Conservation (phyloP, 108 stramenopile genomes). For the Stephanodiscus triporus region DNA sequence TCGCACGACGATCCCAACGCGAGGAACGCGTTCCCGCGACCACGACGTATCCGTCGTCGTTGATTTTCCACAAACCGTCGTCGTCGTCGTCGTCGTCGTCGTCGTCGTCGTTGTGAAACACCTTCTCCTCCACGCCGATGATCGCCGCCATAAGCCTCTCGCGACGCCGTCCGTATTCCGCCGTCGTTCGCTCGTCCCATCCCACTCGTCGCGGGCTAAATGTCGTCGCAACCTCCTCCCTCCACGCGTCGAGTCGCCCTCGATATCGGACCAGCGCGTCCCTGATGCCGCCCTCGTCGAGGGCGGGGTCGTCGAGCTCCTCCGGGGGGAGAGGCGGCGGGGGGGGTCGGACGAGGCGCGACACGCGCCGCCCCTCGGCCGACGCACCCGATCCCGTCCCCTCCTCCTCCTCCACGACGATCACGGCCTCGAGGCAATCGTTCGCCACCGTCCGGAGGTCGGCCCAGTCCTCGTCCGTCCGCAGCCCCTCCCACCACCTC, state of each 20-base stretch:
- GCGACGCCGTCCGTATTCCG: background rate
- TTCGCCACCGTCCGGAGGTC: background rate
- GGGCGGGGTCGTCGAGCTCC: too few relatives aligned
- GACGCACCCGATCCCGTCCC: background rate
- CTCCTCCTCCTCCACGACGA: background rate
- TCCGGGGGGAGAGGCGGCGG: too few relatives aligned
- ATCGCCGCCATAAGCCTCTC: background rate
- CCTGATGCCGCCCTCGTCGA: too few relatives aligned
- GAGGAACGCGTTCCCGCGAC: background rate
- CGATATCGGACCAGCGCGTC: background rate
- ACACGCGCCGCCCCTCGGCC: too few relatives aligned
- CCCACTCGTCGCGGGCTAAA: too few relatives aligned
- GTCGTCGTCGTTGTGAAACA: background rate
- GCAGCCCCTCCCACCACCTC: conserved; percentile 1
- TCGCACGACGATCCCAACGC: background rate
- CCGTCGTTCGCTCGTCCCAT: background rate
- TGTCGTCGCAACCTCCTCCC: background rate
- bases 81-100: background rate
- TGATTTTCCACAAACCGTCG: background rate
- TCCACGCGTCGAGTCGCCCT: background rate
- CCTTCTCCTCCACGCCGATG: background rate
- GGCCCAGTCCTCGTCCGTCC: background rate
- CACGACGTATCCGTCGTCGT: conserved; percentile 4
- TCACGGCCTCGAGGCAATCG: background rate
- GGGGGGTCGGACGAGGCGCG: too few relatives aligned